Percentiles rank a stretch among this genome's conserved stretches.
Evolutionary conservation across 106 monocot species (phyloP).

Genomic region (Allium cepa): DNA sequence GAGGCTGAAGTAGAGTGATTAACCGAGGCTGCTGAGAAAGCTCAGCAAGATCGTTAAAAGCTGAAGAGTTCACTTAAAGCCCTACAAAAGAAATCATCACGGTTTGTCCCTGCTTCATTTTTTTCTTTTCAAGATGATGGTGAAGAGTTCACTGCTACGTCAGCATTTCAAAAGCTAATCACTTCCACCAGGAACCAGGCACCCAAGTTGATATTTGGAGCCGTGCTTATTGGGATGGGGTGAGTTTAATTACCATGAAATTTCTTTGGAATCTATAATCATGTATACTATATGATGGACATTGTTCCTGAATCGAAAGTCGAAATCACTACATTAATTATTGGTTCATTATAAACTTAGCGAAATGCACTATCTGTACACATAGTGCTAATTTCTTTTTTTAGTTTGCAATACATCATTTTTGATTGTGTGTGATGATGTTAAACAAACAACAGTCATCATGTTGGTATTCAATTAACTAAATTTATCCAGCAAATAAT

Average conservation of each 20-base stretch:
- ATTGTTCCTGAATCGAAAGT: no score
- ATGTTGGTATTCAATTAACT: no score
- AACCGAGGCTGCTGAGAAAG: constrained; percentile 73
- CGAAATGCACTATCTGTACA: no score
- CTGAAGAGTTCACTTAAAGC: constrained; percentile 82
- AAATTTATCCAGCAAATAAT: no score
- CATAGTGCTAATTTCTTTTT: no score
- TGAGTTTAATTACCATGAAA: constrained; percentile 15
- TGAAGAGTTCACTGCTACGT: constrained; percentile 60
- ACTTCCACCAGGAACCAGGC: constrained; percentile 47
- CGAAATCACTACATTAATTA: no score
- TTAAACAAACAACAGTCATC: no score
- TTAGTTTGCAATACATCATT: no score
- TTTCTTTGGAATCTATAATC: not conserved
- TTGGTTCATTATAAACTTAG: no score
- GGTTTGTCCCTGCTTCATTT: constrained; percentile 94
- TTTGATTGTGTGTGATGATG: no score
- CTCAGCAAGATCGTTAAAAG: constrained; percentile 67
- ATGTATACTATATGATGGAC: no score
- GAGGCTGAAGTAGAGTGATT: constrained; percentile 86
- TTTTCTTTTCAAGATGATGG: constrained; percentile 79
- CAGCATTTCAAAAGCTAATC: constrained; percentile 48
- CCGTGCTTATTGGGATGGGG: constrained; percentile 78
- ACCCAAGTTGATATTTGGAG: constrained; percentile 64
- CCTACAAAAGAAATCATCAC: constrained; percentile 80